Percentiles rank a stretch among this genome's conserved stretches.
Evolutionary conservation across 1,139 yeast genomes (phyloP).

Genomic region (Lodderomyces metapsilosis): DNA sequence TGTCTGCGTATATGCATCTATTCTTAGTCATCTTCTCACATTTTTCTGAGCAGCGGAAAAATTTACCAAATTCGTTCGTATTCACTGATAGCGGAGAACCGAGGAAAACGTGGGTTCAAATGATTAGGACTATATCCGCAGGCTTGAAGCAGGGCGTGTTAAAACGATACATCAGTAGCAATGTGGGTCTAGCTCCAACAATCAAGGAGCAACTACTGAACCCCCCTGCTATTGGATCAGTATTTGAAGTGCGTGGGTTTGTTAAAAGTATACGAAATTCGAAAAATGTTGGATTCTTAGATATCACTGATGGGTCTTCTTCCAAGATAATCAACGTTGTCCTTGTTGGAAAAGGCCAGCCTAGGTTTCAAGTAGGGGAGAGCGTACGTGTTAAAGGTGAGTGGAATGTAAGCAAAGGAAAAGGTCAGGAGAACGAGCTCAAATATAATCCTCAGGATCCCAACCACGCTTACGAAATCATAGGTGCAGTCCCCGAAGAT

Average conservation of each 20-base stretch:
- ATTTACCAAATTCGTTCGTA: background rate
- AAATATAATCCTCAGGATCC: constrained; percentile 23
- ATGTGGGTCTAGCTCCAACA: constrained; percentile 20
- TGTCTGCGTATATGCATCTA: background rate
- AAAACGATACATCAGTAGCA: background rate
- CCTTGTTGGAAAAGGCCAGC: constrained; percentile 30
- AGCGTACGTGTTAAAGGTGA: constrained; percentile 34
- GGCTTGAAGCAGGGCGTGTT: background rate
- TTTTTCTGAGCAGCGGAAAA: background rate
- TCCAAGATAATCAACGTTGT: constrained; percentile 59
- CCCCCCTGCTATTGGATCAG: constrained; percentile 28
- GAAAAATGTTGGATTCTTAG: constrained; percentile 78
- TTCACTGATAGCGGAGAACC: background rate
- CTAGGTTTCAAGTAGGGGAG: constrained; percentile 47
- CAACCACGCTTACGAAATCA: constrained; percentile 22
- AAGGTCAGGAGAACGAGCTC: constrained; percentile 31
- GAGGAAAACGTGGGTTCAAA: background rate
- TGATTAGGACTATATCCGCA: background rate
- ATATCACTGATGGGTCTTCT: constrained; percentile 74
- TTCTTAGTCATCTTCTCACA: background rate
- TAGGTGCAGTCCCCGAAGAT: constrained; percentile 57
- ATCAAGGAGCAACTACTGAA: constrained; percentile 30
- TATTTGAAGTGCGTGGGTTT: constrained; percentile 57
- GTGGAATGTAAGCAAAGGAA: constrained; percentile 32
- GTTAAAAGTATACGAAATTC: constrained; percentile 67